phyloP scores from a whole-genome alignment of 805 yeast genomes.

The Wickerhamiella occidentalis region DNA sequence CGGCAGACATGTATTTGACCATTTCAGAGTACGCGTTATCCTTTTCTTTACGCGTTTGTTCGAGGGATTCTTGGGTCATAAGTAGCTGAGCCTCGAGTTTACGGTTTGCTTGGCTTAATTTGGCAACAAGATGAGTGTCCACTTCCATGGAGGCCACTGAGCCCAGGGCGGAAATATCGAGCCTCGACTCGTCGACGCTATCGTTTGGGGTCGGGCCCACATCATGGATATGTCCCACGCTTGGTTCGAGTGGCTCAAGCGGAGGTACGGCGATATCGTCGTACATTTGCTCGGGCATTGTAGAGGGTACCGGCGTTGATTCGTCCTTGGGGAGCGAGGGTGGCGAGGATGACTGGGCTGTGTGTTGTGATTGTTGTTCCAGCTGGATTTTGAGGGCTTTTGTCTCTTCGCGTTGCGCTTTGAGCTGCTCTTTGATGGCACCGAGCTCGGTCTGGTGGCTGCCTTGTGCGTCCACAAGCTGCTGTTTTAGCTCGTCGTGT shows the following conservation, averaged over 20 bases:
- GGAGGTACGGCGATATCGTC: background rate
- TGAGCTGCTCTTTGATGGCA: background rate
- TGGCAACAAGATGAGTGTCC: constrained; percentile 52
- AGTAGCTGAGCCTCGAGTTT: constrained; percentile 64
- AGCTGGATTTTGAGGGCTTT: background rate
- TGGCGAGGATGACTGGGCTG: too few species aligned
- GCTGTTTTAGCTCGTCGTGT: constrained; percentile 1
- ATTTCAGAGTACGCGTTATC: constrained; percentile 59
- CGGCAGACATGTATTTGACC: constrained; percentile 42
- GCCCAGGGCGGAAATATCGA: background rate
- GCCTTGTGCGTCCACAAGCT: constrained; percentile 1
- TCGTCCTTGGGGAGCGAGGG: too few species aligned
- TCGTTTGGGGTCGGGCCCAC: background rate
- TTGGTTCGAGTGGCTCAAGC: background rate
- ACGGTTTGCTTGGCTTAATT: constrained; percentile 64
- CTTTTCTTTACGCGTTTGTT: constrained; percentile 42
- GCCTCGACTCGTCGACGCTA: background rate
- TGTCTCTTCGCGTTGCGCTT: background rate
- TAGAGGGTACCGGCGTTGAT: background rate
- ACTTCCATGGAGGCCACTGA: constrained; percentile 2
- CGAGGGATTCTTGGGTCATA: constrained; percentile 51
- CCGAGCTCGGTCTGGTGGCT: background rate
- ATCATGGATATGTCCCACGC: background rate
- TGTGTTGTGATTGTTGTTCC: too few species aligned
- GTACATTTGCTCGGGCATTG: background rate